Evolutionary conservation across 345 rosid genomes (phyloP), one percentile per base, ranked within the genome.

Genomic region (Schrenkiella parvula): DNA sequence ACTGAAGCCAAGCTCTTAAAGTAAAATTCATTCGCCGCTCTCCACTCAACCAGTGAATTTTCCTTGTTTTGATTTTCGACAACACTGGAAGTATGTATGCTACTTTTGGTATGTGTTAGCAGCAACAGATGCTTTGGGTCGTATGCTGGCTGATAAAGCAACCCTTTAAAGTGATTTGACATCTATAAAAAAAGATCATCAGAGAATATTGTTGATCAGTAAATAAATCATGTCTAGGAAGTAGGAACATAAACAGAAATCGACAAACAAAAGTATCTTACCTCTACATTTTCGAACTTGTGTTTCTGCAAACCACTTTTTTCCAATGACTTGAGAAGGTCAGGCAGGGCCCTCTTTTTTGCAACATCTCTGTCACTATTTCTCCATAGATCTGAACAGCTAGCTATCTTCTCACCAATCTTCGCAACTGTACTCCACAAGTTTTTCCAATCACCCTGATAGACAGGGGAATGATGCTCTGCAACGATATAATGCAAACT

Each of bases 1-100:
- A 89, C 85, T 17, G 97, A 83, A 71, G 87, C 89, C 64, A 87
- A 65, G 79, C 99, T 89, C 74, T 89, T 85, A 80, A 91, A 95
- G 84, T 91, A 88, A 75, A 83, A 84, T 60, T 84, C 88, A 54
- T 88, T 91, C 28, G 68, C 86, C 14, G 44, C 75, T 77, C 80
- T 91, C 97, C 95, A 95, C 25, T 84, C 87, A 53, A 58, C 51
- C 23, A 72, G 83, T 58, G 76, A 47, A 42, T 10, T 59, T 34
- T 71, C 73, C 35, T 65, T 56, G 23, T 65, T 42, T 57, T 77
- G 41, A 22, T 66, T 57, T 41, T 71, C 77, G 14, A 71, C 64
- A 13, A 34, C 63, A 66, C 60, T 83, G 73, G 70, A 38, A 71
- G 72, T 65, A 23, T 76, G 73, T 41, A 47, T 66, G 65, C 76